Conservation (phyloP, 2,329 filamentous ascomycete species). For the Cladosporium sp. region DNA sequence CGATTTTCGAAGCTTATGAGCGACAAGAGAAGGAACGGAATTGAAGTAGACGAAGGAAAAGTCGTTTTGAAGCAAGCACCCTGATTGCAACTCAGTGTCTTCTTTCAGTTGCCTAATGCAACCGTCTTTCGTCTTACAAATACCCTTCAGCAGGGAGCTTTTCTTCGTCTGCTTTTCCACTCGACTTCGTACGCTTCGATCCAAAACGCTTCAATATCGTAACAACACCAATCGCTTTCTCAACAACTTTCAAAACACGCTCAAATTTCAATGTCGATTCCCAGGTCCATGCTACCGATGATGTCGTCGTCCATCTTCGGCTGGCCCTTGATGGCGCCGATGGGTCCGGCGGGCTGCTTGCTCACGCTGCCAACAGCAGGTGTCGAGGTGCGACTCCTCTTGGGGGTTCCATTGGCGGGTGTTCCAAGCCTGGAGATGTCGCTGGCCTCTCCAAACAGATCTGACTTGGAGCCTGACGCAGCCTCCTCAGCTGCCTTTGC, state of each 20-base stretch:
- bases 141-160: not conserved
- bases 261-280: conserved; percentile 85
- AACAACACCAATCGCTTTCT: not conserved
- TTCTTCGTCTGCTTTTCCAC: not conserved
- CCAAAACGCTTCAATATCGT: conserved; percentile 8
- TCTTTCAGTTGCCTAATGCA: not conserved
- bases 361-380: conserved; percentile 49
- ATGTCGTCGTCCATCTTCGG: conserved; percentile 89
- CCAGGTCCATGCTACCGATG: conserved; percentile 83
- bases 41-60: not conserved
- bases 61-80: not conserved
- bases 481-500: conserved; percentile 51
- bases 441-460: conserved; percentile 29
- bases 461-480: conserved; percentile 29
- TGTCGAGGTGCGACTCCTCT: conserved; percentile 50
- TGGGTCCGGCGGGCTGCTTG: conserved; percentile 41
- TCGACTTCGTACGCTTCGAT: not conserved
- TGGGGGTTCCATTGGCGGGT: conserved; percentile 48
- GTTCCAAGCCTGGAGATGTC: conserved; percentile 41
- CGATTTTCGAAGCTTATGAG: too few species aligned
- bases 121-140: not conserved
- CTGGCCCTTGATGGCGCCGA: conserved; percentile 52
- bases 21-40: not conserved
- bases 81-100: not conserved
- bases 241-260: not conserved